Evolutionary conservation across 2,329 filamentous ascomycete genomes (phyloP), one percentile per base, ranked within the genome.

Genomic region (Alternaria burnsii): DNA sequence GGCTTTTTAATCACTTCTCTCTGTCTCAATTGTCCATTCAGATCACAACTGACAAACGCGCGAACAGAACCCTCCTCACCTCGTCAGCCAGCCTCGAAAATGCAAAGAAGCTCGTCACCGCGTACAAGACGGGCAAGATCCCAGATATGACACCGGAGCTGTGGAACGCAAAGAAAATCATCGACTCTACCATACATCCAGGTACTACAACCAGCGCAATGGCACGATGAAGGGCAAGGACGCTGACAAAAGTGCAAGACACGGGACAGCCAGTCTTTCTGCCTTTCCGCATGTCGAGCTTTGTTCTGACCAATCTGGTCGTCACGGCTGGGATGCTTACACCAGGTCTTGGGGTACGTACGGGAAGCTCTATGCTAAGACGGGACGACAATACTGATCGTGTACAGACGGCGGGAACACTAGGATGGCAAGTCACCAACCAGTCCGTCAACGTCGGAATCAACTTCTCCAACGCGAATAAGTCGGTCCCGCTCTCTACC

Each of bases 401-500:
- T 10, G 30, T 55, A n/a, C 55, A 91, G 85, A 97, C 90, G 44
- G 86, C 87, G 42, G 95, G 94, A 53, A 97, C 93, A 5, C 85
- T 98, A 38, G 89, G 90, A 68, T 99, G 95, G 95, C 95, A 99
- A 82, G 88, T 97, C 59, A 88, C 91, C 69, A 99, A 99, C 81
- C 95, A 99, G 83, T 97, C 94, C 12, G 89, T 99, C 71, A 99
- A 99, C 78, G 95, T 99, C 28, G 94, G 93, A 69, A 94, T 99
- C 85, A 99, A 99, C 86, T 93, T 89, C 78, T 92, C 94, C 76
- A 99, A 99, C 79, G 93, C 94, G 65, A 99, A 99, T 86, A 99
- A 99, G 80, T 97, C 93, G 40, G 94, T 93, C 3, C 93, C 94
- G 1, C 86, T 98, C 65, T 91, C 91, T 20, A 90, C 88, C 60